A percentile compares a stretch with the other conserved stretches of the same genome.
Conservation (phyloP, 805 yeast species). For the Priceomyces fermenticarens region DNA sequence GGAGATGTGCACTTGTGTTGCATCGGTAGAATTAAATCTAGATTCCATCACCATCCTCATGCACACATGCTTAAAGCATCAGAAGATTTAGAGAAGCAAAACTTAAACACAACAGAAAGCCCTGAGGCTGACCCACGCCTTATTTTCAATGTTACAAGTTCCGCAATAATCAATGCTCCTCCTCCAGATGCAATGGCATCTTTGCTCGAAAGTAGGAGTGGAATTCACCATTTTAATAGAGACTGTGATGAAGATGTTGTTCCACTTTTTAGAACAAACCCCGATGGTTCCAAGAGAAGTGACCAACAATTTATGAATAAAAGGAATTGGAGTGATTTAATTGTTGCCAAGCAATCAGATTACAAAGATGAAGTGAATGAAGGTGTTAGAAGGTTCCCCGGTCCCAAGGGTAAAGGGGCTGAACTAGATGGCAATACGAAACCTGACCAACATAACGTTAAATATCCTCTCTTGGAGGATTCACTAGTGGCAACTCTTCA, state of each 20-base stretch:
- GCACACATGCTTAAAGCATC: constrained; percentile 16
- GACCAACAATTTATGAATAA: constrained; percentile 59
- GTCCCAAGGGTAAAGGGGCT: constrained; percentile 23
- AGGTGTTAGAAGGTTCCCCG: constrained; percentile 37
- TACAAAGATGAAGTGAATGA: constrained; percentile 17
- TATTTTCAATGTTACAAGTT: constrained; percentile 79
- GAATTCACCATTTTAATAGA: constrained; percentile 62
- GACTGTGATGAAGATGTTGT: constrained; percentile 77
- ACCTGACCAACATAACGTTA: constrained; percentile 24
- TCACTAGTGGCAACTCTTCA: constrained; percentile 69
- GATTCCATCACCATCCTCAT: constrained; percentile 35
- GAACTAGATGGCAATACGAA: constrained; percentile 6
- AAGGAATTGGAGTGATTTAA: constrained; percentile 71
- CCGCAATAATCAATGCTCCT: constrained; percentile 90
- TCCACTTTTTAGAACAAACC: constrained; percentile 63
- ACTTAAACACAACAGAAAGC: constrained; percentile 35
- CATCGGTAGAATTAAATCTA: constrained; percentile 70
- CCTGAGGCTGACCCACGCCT: constrained; percentile 74
- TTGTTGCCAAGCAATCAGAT: constrained; percentile 43
- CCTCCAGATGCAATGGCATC: constrained; percentile 87
- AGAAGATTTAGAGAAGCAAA: constrained; percentile 31
- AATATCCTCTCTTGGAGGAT: constrained; percentile 55
- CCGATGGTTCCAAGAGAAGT: constrained; percentile 46
- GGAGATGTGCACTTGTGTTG: constrained; percentile 95
- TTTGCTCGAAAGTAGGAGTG: constrained; percentile 64